These are phyloP conservation scores for Harringtonia aguacate DNA, from an alignment of 2,329 filamentous ascomycete genomes.

Conservation along the genomic window DNA sequence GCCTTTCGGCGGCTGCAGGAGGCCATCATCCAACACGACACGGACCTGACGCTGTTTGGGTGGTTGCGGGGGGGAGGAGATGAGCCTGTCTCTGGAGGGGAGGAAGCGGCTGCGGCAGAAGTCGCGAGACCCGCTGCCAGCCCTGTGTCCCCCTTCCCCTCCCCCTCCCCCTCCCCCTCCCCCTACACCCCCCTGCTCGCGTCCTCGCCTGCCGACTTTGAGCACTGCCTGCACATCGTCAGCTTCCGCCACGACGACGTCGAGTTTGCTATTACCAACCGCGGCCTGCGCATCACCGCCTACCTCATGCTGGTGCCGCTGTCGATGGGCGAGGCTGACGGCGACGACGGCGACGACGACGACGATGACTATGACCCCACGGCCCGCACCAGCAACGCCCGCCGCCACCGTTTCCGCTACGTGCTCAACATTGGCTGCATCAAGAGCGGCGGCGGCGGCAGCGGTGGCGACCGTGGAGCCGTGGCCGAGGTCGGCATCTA, in stretches of 20 bases:
- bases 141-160: too few relatives aligned
- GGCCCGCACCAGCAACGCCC: background rate
- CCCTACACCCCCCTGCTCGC: constrained; percentile 6
- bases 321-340: background rate
- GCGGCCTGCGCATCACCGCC: constrained; percentile 8
- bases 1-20: constrained; percentile 12
- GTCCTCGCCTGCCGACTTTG: constrained; percentile 4
- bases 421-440: constrained; percentile 3
- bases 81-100: too few relatives aligned
- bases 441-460: background rate
- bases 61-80: too few relatives aligned
- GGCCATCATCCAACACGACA: constrained; percentile 6
- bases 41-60: constrained; percentile 7
- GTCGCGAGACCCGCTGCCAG: too few relatives aligned
- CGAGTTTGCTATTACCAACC: constrained; percentile 9
- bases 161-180: too few relatives aligned
- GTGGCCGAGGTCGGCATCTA: constrained; percentile 6
- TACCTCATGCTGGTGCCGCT: constrained; percentile 8
- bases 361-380: background rate
- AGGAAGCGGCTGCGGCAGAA: too few relatives aligned
- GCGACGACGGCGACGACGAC: background rate
- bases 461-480: too few relatives aligned
- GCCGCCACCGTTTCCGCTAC: constrained; percentile 4
- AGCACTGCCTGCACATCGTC: constrained; percentile 1
- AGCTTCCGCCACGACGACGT: constrained; percentile 7